Evolutionary conservation across 441 rosid species (phyloP), one percentile per base, ranked within the genome.

Genomic region (Gossypium lobatum): DNA sequence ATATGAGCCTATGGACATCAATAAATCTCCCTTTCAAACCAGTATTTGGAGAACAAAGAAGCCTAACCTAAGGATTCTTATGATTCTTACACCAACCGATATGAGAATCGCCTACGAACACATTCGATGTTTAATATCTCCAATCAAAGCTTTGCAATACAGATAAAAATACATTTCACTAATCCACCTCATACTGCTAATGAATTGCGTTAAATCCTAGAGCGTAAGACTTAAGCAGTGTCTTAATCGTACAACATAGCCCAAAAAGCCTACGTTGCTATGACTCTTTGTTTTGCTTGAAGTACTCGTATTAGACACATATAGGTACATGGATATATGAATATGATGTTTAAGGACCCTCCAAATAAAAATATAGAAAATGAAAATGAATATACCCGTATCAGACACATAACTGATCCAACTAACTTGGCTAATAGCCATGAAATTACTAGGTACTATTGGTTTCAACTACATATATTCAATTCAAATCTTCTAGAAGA

Each of bases 401-500:
- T 34, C 39, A 34, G 39, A 34, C 39, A 34, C 39, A 6, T 34
- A 34, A 34, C 39, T 34, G 39, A 34, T 34, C 8, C 39, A 34
- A 34, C 39, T 34, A 34, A 6, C 39, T 34, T 34, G 39, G 39
- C 8, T 34, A 34, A 34, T 34, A 34, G 39, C 39, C 39, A 34
- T 45, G 14, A 45, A 45, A 45, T 45, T 4, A 21, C 20, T 16
- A 34, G 57, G 13, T 37, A 50, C 18, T 60, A 26, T 42, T 52
- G 31, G 42, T 50, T 70, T 46, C 37, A 16, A 31, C 18, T 28
- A 25, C 17, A 42, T 25, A 37, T n/a, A 62, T 42, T 17, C 17
- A 39, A 61, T 37, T 50, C 64, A 64, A 42, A 59, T 31, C 28
- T 61, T 68, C 58, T 39, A 68, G 62, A 66, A 59, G 26, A 39